Base-by-base conservation (phyloP, 345 rosid species). In the Corymbia maculata region DNA sequence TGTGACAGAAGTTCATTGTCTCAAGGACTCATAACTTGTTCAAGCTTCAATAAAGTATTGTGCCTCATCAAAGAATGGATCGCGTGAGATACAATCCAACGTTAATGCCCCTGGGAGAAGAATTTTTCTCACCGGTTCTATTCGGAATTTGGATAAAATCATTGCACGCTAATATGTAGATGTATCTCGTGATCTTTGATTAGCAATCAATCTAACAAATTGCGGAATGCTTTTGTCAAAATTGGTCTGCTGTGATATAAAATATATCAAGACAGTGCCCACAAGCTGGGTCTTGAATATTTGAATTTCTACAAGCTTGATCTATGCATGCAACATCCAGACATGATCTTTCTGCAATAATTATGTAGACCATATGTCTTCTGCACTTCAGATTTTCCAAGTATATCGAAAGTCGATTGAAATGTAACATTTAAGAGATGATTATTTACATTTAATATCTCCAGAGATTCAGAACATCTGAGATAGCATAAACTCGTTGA, bases 381-480 rank as follows among this genome's bases (percentile, higher is more conserved):
- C 21, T 66, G 79, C 79, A 7, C 79, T 66, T 66, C 4, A 14
- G 79, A 36, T 66, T 66, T 66, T 66, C 8, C 7, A 30, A 30
- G 42, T 30, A 30, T 21, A 30, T 30, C 5, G 19, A 36, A 66
- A 64, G 36, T 64, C n/a, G 36, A 36, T 64, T 0, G 70, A 28
- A 15, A 0, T 7, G 0, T 66, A 30, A 66, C 79, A 66, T 66
- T 66, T 21, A 32, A 14, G 32, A 30, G 44, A 30, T 30, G 0
- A 15, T 30, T 68, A 14, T 68, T 68, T 68, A 30, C 79, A 30
- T 68, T 30, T 59, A 10, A 59, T 59, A 24, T 10, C 66, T 59
- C 66, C 66, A 59, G 2, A 59, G 30, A 59, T 59, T 59, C n/a
- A 59, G 66, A 59, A 59, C 66, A 59, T 57, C 28, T 15, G 21